A percentile compares a stretch with the other conserved stretches of the same genome.
phyloP scores from a whole-genome alignment of 306 rosid genomes.

The Clitoria ternatea region DNA sequence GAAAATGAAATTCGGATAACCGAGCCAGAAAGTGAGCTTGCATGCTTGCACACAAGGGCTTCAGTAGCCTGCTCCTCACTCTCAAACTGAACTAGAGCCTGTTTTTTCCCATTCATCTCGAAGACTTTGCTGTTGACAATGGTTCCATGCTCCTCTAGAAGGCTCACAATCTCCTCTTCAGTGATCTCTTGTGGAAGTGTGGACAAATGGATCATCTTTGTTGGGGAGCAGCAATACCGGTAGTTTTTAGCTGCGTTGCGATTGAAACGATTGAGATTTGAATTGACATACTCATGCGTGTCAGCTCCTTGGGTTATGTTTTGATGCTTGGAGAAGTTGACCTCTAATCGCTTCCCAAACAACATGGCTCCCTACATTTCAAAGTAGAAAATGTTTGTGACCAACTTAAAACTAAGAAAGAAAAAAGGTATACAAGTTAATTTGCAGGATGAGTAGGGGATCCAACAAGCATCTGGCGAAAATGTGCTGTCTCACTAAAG shows the following conservation, averaged over 20 bases:
- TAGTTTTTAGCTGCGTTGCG: slow-evolving; percentile 95
- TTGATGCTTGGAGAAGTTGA: slow-evolving; percentile 81
- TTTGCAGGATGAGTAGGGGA: neutral
- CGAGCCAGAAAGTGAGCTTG: slow-evolving; percentile 67
- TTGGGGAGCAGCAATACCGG: slow-evolving; percentile 90
- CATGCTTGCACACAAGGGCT: slow-evolving; percentile 91
- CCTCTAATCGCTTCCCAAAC: slow-evolving; percentile 83
- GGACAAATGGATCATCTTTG: slow-evolving; percentile 81
- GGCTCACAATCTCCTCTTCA: slow-evolving; percentile 75
- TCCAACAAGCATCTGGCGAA: neutral
- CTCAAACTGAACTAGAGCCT: slow-evolving; percentile 78
- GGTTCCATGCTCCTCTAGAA: slow-evolving; percentile 69
- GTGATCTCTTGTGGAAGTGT: slow-evolving; percentile 77
- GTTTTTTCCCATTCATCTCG: slow-evolving; percentile 92
- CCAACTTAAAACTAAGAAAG: neutral
- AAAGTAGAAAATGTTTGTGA: neutral
- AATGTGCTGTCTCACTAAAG: neutral
- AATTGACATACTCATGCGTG: slow-evolving; percentile 71
- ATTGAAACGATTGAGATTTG: slow-evolving; percentile 91
- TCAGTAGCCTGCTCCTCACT: slow-evolving; percentile 91
- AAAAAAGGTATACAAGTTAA: neutral
- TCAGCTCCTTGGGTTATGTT: slow-evolving; percentile 87
- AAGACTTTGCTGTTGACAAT: slow-evolving; percentile 66
- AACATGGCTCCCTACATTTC: slow-evolving; percentile 67
- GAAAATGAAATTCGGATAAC: slow-evolving; percentile 82